These are phyloP conservation scores for Diaporthe batatas DNA, from an alignment of 2,329 filamentous ascomycete species.

Conservation along the genomic window DNA sequence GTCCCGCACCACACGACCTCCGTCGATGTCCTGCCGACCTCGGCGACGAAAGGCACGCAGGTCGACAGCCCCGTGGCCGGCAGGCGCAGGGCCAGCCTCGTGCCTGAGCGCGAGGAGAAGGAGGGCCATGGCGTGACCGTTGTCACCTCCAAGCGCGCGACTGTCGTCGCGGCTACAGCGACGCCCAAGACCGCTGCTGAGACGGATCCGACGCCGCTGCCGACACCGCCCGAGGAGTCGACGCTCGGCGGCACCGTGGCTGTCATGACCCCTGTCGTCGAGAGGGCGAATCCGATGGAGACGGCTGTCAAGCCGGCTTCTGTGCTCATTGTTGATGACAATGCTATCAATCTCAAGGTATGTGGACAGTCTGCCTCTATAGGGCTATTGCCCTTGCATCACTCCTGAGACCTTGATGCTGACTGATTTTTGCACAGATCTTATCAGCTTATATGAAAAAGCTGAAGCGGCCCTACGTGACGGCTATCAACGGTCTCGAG, in stretches of 20 bases:
- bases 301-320: neutral
- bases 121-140: constrained; percentile 15
- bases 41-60: constrained; percentile 14
- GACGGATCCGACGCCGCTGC: constrained; percentile 23
- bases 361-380: neutral
- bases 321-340: constrained; percentile 58
- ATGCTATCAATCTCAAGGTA: constrained; percentile 54
- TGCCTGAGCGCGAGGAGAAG: neutral
- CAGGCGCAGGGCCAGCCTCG: neutral
- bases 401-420: neutral
- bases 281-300: constrained; percentile 11
- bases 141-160: constrained; percentile 6
- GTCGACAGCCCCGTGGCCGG: too few species aligned
- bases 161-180: neutral
- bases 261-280: neutral
- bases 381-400: too few species aligned
- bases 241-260: constrained; percentile 16
- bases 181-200: neutral
- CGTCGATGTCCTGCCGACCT: constrained; percentile 3
- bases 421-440: constrained; percentile 42
- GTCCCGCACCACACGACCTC: constrained; percentile 10
- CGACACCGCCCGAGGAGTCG: constrained; percentile 33
- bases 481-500: constrained; percentile 52
- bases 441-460: constrained; percentile 53
- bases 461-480: constrained; percentile 48